phyloP scores from a whole-genome alignment of 176 grass and related monocot genomes.

The Dactylis glomerata region DNA sequence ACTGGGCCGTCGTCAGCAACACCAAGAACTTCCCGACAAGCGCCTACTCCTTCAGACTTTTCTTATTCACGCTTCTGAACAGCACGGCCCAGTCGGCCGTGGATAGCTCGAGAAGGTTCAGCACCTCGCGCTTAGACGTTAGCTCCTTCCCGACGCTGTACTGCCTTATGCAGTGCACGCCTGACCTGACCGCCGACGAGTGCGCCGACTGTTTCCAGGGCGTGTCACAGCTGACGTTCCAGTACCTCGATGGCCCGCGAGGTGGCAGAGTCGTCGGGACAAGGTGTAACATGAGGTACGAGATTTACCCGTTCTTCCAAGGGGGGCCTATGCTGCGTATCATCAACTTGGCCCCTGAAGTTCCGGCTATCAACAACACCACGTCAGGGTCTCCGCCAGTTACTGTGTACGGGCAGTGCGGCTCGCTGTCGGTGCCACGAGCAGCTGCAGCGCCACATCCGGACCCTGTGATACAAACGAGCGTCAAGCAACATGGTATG shows the following conservation, averaged over 20 bases:
- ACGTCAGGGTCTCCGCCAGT: background rate
- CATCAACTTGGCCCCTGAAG: background rate
- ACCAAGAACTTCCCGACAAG: no score
- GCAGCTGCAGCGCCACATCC: no score
- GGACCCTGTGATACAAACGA: no score
- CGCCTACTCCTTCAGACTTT: no score
- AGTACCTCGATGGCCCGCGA: background rate
- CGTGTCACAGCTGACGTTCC: background rate
- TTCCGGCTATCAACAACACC: background rate
- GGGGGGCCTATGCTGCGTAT: background rate
- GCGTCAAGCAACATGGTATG: no score
- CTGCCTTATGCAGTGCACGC: no score
- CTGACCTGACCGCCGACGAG: background rate
- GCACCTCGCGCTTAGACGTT: background rate
- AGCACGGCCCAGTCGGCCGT: constrained; percentile 18
- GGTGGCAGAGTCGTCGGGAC: background rate
- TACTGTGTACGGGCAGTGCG: background rate
- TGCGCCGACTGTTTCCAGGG: constrained; percentile 21
- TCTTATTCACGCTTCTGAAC: background rate
- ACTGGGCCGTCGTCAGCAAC: no score
- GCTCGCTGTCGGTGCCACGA: no score
- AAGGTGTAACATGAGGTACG: constrained; percentile 23
- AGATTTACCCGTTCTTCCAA: constrained; percentile 19
- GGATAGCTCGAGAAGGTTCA: constrained; percentile 1
- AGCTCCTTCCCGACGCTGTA: background rate